Conservation (phyloP, 2,329 filamentous ascomycete genomes). For the Sphaerostilbella broomeana region DNA sequence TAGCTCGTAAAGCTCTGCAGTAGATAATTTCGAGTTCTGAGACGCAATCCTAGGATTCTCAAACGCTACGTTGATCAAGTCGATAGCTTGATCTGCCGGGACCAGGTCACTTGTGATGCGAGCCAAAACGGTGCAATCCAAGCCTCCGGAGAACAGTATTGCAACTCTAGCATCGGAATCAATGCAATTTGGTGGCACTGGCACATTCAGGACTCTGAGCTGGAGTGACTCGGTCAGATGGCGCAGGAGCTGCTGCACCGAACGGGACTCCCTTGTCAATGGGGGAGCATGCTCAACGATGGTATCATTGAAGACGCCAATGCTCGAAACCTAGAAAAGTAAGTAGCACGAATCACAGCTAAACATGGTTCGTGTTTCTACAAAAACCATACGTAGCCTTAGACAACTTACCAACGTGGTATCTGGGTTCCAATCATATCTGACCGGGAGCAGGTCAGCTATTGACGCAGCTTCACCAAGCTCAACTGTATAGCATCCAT, state of each 20-base stretch:
- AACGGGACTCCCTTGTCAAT: constrained; percentile 31
- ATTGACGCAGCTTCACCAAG: constrained; percentile 29
- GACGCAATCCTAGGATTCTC: constrained; percentile 77
- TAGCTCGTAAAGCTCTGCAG: constrained; percentile 57
- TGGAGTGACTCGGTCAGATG: constrained; percentile 56
- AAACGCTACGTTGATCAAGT: constrained; percentile 93
- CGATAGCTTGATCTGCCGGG: constrained; percentile 61
- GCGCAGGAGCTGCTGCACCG: constrained; percentile 46
- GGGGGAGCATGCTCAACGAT: constrained; percentile 30
- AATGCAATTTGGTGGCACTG: constrained; percentile 41
- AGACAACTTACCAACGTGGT: constrained; percentile 39
- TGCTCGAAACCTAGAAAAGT: constrained; percentile 45
- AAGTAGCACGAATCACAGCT: constrained; percentile 31
- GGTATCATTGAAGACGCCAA: constrained; percentile 46
- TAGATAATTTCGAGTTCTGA: constrained; percentile 34
- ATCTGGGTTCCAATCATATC: constrained; percentile 28
- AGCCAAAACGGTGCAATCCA: constrained; percentile 87
- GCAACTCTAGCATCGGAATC: constrained; percentile 52
- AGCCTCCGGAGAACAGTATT: constrained; percentile 85
- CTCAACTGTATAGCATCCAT: constrained; percentile 69
- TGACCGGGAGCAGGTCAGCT: constrained; percentile 14
- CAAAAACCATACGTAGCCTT: not conserved
- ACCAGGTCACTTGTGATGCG: constrained; percentile 72
- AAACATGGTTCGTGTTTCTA: not conserved
- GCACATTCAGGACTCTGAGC: constrained; percentile 59